These are phyloP conservation scores for Albophoma yamanashiensis DNA, from an alignment of 2,329 filamentous ascomycete species.

Conservation along the genomic window DNA sequence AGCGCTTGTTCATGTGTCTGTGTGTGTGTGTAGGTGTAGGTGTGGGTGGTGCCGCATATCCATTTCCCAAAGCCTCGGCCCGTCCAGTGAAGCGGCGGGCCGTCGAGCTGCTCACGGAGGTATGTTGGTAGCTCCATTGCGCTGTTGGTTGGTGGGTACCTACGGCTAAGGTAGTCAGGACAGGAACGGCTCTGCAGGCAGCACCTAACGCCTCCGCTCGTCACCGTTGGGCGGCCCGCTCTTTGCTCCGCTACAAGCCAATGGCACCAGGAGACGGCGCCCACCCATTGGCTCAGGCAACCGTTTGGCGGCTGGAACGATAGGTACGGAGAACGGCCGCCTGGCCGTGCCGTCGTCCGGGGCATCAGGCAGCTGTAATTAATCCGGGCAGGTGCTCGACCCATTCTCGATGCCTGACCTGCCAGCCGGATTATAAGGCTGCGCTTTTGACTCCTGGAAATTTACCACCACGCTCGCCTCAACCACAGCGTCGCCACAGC, in stretches of 20 bases:
- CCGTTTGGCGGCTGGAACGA: too few species aligned
- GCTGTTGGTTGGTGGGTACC: too few species aligned
- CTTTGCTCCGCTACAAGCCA: not conserved
- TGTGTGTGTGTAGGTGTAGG: too few species aligned
- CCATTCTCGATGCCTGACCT: not conserved
- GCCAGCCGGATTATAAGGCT: not conserved
- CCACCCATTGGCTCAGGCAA: not conserved
- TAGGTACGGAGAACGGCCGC: not conserved
- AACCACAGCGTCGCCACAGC: not conserved
- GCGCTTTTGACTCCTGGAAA: not conserved
- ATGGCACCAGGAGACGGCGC: not conserved
- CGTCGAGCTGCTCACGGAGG: too few species aligned
- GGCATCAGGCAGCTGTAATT: not conserved
- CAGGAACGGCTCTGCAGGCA: not conserved
- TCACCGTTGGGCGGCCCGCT: not conserved
- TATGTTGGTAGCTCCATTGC: too few species aligned
- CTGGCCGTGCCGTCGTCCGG: not conserved
- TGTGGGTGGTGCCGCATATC: not conserved
- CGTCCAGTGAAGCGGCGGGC: not conserved
- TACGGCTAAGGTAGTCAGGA: not conserved
- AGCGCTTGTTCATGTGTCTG: not conserved
- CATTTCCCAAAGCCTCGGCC: not conserved
- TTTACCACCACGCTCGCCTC: not conserved
- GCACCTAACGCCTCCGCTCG: not conserved
- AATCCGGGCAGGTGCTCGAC: not conserved